These are phyloP conservation scores for Globisporangium nodosum DNA, from an alignment of 352 stramenopile species.

Conservation along the genomic window DNA sequence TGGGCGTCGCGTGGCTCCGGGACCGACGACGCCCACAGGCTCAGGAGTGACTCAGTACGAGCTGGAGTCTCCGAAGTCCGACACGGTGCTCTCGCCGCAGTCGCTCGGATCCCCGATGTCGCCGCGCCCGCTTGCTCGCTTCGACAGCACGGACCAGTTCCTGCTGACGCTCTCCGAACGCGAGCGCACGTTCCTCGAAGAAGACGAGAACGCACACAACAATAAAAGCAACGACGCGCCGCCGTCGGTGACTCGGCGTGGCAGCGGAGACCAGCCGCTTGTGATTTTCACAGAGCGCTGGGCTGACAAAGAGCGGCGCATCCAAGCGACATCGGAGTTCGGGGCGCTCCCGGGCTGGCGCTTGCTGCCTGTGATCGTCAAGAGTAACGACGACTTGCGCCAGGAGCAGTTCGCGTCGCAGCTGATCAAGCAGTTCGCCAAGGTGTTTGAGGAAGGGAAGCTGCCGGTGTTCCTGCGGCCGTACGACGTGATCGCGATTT, in stretches of 20 bases:
- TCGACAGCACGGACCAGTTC: constrained; percentile 75
- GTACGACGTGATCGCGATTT: constrained; percentile 96
- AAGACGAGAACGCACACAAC: constrained; percentile 38
- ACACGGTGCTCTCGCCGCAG: constrained; percentile 43
- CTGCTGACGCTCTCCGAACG: constrained; percentile 61
- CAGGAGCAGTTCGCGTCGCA: constrained; percentile 98
- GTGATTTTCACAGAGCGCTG: constrained; percentile 95
- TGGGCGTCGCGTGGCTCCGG: constrained; percentile 8
- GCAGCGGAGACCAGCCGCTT: constrained; percentile 32
- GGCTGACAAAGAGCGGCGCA: constrained; percentile 90
- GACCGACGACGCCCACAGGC: constrained; percentile 1
- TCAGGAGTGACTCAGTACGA: not conserved
- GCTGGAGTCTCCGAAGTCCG: constrained; percentile 56
- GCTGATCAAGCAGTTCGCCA: constrained; percentile 92
- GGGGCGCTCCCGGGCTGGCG: constrained; percentile 85
- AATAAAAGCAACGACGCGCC: constrained; percentile 5
- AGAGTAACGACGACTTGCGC: constrained; percentile 97
- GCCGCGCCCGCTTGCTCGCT: constrained; percentile 47
- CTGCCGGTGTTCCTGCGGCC: constrained; percentile 93
- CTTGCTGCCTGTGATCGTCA: constrained; percentile 94
- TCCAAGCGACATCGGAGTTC: constrained; percentile 85
- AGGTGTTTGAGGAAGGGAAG: constrained; percentile 92
- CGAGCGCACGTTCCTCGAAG: constrained; percentile 56
- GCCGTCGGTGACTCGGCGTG: constrained; percentile 8
- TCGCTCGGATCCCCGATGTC: constrained; percentile 56